Evolutionary conservation across 441 rosid genomes (phyloP).

Genomic region (Brassica balearica): DNA sequence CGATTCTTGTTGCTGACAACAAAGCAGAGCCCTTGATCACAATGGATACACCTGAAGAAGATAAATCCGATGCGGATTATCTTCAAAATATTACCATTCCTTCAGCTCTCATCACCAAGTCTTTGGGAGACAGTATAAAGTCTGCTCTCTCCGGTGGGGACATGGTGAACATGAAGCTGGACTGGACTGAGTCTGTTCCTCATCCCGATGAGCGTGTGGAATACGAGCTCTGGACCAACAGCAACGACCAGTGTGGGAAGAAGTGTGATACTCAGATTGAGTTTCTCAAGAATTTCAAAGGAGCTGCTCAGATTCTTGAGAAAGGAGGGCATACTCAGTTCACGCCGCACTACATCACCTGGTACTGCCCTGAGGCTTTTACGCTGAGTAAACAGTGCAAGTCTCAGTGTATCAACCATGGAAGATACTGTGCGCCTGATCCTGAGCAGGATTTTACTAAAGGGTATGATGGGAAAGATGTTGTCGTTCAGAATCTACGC

Average conservation of each 20-base stretch:
- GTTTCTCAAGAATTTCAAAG: slow-evolving; percentile 61
- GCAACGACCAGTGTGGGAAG: slow-evolving; percentile 60
- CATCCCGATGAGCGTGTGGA: slow-evolving; percentile 70
- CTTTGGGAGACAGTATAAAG: slow-evolving; percentile 53
- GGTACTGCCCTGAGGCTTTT: slow-evolving; percentile 66
- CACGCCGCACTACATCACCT: slow-evolving; percentile 60
- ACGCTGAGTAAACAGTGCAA: slow-evolving; percentile 60
- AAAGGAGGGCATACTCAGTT: slow-evolving; percentile 62
- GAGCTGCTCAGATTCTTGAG: slow-evolving; percentile 61
- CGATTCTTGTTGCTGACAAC: slow-evolving; percentile 60
- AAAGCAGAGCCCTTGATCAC: slow-evolving; percentile 57
- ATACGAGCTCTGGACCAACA: slow-evolving; percentile 61
- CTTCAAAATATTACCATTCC: slow-evolving; percentile 62
- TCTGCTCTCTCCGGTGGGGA: slow-evolving; percentile 49
- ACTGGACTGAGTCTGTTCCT: slow-evolving; percentile 63
- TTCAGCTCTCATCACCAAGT: slow-evolving; percentile 57
- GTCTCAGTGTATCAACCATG: slow-evolving; percentile 67
- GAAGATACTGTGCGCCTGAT: slow-evolving; percentile 64
- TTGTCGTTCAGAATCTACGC: slow-evolving; percentile 57
- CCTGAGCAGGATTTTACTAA: slow-evolving; percentile 64
- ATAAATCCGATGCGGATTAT: slow-evolving; percentile 54
- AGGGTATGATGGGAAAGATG: slow-evolving; percentile 65
- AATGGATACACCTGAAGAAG: slow-evolving; percentile 62
- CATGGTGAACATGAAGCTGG: slow-evolving; percentile 62
- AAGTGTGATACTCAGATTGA: slow-evolving; percentile 65